Percentiles rank a stretch among this genome's conserved stretches.
These are phyloP conservation scores for Bipolaris cookei DNA, from an alignment of 2,329 filamentous ascomycete species.

Conservation along the genomic window DNA sequence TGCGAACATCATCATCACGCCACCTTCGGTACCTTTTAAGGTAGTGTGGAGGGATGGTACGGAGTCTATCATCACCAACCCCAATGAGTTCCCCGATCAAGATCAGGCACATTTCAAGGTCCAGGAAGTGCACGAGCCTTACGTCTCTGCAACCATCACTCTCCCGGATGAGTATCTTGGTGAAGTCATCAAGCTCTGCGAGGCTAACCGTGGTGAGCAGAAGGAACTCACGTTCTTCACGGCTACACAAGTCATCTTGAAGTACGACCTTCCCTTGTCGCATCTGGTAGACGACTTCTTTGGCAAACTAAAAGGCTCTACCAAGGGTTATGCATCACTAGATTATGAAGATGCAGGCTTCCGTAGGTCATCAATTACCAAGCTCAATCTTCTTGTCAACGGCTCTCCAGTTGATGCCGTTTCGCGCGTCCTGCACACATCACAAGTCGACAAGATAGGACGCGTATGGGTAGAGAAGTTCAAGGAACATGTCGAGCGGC, in stretches of 20 bases:
- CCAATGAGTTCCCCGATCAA: slow-evolving; percentile 83
- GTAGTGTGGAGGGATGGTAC: slow-evolving; percentile 78
- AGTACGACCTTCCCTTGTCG: slow-evolving; percentile 86
- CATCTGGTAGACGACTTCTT: slow-evolving; percentile 97
- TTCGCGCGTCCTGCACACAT: slow-evolving; percentile 83
- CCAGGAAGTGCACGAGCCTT: slow-evolving; percentile 72
- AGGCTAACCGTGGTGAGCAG: slow-evolving; percentile 85
- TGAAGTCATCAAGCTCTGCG: slow-evolving; percentile 92
- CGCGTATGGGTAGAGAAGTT: slow-evolving; percentile 92
- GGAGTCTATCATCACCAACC: slow-evolving; percentile 81
- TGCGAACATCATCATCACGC: slow-evolving; percentile 93
- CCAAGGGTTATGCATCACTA: slow-evolving; percentile 92
- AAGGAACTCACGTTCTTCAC: slow-evolving; percentile 90
- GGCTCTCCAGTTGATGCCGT: slow-evolving; percentile 93
- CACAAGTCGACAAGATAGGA: slow-evolving; percentile 80
- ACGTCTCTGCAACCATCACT: slow-evolving; percentile 83
- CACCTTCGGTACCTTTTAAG: slow-evolving; percentile 91
- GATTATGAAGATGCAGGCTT: slow-evolving; percentile 97
- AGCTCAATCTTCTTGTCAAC: slow-evolving; percentile 92
- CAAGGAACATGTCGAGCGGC: slow-evolving; percentile 93
- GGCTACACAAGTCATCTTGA: slow-evolving; percentile 88
- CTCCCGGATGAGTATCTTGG: slow-evolving; percentile 94
- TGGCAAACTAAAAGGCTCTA: slow-evolving; percentile 90
- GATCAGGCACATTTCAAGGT: slow-evolving; percentile 62
- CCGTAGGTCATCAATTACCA: slow-evolving; percentile 78